Evolutionary conservation across 306 rosid genomes (phyloP), one percentile per base, ranked within the genome.

Genomic region (Chamaecrista fasciculata): DNA sequence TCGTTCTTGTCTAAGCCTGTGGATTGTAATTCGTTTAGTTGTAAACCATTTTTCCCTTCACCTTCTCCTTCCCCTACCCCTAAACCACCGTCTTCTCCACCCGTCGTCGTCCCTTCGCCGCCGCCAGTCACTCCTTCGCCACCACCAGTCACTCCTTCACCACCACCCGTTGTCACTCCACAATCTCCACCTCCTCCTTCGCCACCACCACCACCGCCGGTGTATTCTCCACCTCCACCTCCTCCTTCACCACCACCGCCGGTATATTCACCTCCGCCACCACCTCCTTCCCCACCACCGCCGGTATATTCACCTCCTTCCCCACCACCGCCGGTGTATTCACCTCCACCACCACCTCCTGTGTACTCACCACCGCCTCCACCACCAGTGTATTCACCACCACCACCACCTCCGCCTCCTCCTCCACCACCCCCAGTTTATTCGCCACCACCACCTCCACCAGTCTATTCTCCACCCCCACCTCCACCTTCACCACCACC

Each of bases 11-110:
- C 91, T 7, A 77, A 48, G 66, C 90, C 90, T 16, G 97, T 95
- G 40, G 88, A 89, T 48, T 95, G 99, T 53, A 75, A 62, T 33
- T 85, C 97, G 11, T 88, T 88, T 76, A 70, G 68, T 15, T 95
- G 99, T 39, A 82, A 74, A 37, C 48, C 84, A 0, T 74, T 78
- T 67, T 69, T 42, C 60, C 37, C 76, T 6, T 49, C 82, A 0
- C 49, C 62, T 0, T 57, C 76, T 3, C 25, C 68, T 0, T 59
- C 76, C 9, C 60, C 64, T 10, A 4, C 25, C 1, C 71, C 43
- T 0, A 29, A 23, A 5, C 20, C 78, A 0, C 20, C 78, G 0
- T 62, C 67, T 0, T 59, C 76, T 0, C 76, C 53, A 5, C 76
- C 62, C 0, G 55, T 15, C 0, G 34, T 11, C 0, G 65, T 60